Percentiles rank a stretch among this genome's conserved stretches.
These are phyloP conservation scores for Candida silvicultrix DNA, from an alignment of 805 yeast genomes.

Conservation along the genomic window DNA sequence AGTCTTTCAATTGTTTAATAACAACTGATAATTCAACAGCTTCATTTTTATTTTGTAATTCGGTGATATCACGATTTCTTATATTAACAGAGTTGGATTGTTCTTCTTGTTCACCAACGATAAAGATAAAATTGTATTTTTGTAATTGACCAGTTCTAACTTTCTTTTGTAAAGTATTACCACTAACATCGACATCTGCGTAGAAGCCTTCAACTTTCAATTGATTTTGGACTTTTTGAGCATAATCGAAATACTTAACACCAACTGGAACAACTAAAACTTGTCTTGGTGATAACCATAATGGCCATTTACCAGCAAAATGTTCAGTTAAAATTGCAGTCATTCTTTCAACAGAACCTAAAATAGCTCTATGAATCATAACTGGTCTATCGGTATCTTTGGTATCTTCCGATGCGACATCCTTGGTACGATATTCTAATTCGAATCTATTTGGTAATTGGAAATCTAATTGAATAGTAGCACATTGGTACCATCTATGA, in stretches of 20 bases:
- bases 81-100: slow-evolving; percentile 76
- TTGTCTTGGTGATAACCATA: slow-evolving; percentile 99
- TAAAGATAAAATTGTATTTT: slow-evolving; percentile 92
- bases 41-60: slow-evolving; percentile 88
- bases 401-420: slow-evolving; percentile 35
- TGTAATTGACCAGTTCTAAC: slow-evolving; percentile 93
- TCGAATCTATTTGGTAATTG: slow-evolving; percentile 94
- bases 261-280: slow-evolving; percentile 95
- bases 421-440: slow-evolving; percentile 76
- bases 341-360: slow-evolving; percentile 99
- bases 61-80: slow-evolving; percentile 93
- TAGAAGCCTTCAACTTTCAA: slow-evolving; percentile 73
- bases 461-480: slow-evolving; percentile 97
- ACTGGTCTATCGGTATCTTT: slow-evolving; percentile 80
- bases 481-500: slow-evolving; percentile 98
- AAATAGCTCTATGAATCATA: slow-evolving; percentile 98
- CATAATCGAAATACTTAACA: slow-evolving; percentile 86
- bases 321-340: slow-evolving; percentile 97
- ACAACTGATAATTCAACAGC: slow-evolving; percentile 70
- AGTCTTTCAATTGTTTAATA: slow-evolving; percentile 54
- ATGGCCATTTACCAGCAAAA: slow-evolving; percentile 99
- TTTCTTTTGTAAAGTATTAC: slow-evolving; percentile 97
- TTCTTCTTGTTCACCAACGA: slow-evolving; percentile 95
- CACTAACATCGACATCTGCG: slow-evolving; percentile 89
- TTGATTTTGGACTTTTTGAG: slow-evolving; percentile 67